phyloP scores from a whole-genome alignment of 805 yeast genomes.

The Saccharomyces kudriavzevii region DNA sequence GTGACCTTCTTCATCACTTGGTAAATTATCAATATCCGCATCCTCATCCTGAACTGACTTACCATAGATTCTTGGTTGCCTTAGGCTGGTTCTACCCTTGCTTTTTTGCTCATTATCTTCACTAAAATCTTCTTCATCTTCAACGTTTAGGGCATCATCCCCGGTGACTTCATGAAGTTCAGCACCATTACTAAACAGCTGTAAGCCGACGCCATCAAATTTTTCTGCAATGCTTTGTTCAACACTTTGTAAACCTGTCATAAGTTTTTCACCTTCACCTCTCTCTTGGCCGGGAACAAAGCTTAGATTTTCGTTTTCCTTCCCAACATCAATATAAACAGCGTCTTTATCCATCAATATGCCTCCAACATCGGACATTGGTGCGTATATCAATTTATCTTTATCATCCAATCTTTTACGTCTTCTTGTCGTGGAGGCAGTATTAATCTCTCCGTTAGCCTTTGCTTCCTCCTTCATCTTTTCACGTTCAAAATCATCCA shows the following conservation, averaged over 20 bases:
- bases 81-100: conserved; percentile 57
- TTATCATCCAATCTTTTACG: conserved; percentile 89
- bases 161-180: conserved; percentile 40
- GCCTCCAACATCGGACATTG: conserved; percentile 99
- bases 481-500: conserved; percentile 76
- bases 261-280: conserved; percentile 83
- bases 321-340: conserved; percentile 68
- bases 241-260: conserved; percentile 71
- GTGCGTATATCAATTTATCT: conserved; percentile 92
- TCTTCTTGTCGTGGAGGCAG: conserved; percentile 62
- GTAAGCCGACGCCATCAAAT: conserved; percentile 60
- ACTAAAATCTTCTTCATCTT: conserved; percentile 17
- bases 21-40: conserved; percentile 39
- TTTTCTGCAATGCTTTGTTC: conserved; percentile 51
- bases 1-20: conserved; percentile 38
- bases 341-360: conserved; percentile 95
- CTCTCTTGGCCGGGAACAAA: conserved; percentile 58
- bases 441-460: conserved; percentile 38
- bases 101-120: conserved; percentile 26
- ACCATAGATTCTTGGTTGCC: conserved; percentile 55
- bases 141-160: conserved; percentile 31
- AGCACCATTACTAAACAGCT: conserved; percentile 59
- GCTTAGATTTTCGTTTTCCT: conserved; percentile 26
- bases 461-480: conserved; percentile 47
- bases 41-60: conserved; percentile 40